A percentile compares a stretch with the other conserved stretches of the same genome.
These are phyloP conservation scores for Pestalotiopsis fici DNA, from an alignment of 2,329 filamentous ascomycete genomes.

Conservation along the genomic window DNA sequence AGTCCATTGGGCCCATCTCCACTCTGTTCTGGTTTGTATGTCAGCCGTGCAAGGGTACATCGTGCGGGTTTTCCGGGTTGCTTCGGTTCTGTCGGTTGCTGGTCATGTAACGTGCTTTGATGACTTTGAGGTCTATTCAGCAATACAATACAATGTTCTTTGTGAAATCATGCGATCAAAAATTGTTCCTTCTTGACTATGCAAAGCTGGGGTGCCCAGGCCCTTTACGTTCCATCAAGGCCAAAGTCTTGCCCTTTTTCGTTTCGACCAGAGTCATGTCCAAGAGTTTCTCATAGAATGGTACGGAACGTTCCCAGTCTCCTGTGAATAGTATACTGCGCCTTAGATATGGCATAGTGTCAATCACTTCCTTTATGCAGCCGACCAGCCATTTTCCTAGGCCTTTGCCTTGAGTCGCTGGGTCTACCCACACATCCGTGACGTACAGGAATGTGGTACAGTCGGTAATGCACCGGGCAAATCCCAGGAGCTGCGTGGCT, in stretches of 20 bases:
- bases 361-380: slow-evolving; percentile 42
- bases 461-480: slow-evolving; percentile 50
- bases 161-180: no score
- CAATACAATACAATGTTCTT: no score
- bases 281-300: slow-evolving; percentile 32
- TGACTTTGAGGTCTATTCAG: no score
- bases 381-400: slow-evolving; percentile 49
- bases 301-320: slow-evolving; percentile 32
- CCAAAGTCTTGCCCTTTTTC: slow-evolving; percentile 9
- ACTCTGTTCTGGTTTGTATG: no score
- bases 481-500: slow-evolving; percentile 34
- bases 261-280: slow-evolving; percentile 28
- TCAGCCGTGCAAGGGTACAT: no score
- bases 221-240: slow-evolving; percentile 22
- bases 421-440: slow-evolving; percentile 49
- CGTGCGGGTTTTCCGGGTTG: no score
- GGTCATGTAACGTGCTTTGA: no score
- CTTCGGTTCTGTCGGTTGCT: no score
- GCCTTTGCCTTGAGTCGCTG: slow-evolving; percentile 41
- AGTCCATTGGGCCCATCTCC: no score
- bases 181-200: no score
- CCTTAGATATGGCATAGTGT: slow-evolving; percentile 43
- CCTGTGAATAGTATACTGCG: slow-evolving; percentile 32
- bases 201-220: slow-evolving; percentile 14
- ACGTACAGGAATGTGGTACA: slow-evolving; percentile 48